Evolutionary conservation across 495 filamentous ascomycete genomes (phyloP).

Genomic region (Clohesyomyces aquaticus): DNA sequence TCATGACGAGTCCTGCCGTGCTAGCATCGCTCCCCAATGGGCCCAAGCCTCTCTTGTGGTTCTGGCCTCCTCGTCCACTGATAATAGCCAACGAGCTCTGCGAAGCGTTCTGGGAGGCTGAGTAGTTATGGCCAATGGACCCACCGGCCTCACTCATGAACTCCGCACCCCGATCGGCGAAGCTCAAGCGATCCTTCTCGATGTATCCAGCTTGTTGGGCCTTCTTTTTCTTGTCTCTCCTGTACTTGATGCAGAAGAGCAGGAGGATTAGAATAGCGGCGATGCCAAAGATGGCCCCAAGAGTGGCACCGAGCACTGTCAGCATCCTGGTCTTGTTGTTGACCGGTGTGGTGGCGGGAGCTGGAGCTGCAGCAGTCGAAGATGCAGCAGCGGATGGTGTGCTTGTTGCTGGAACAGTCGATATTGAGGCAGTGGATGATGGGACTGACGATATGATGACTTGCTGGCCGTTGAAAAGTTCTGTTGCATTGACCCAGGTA

Average conservation of each 20-base stretch:
- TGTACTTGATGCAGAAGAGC: slow-evolving; percentile 69
- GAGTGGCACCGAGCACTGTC: slow-evolving; percentile 74
- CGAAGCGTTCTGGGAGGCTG: slow-evolving; percentile 43
- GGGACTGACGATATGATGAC: slow-evolving; percentile 45
- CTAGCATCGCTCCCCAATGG: slow-evolving; percentile 43
- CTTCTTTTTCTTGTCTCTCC: slow-evolving; percentile 56
- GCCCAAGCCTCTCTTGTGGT: slow-evolving; percentile 44
- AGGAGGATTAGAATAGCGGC: slow-evolving; percentile 68
- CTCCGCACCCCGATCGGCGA: slow-evolving; percentile 66
- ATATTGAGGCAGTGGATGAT: slow-evolving; percentile 44
- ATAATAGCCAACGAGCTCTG: slow-evolving; percentile 50
- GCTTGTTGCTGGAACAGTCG: slow-evolving; percentile 47
- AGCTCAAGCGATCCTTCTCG: slow-evolving; percentile 65
- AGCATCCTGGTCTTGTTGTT: slow-evolving; percentile 51
- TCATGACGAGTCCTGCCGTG: slow-evolving; percentile 42
- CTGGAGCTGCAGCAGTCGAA: slow-evolving; percentile 40
- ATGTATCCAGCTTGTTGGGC: slow-evolving; percentile 54
- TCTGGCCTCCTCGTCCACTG: slow-evolving; percentile 46
- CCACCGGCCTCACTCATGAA: slow-evolving; percentile 57
- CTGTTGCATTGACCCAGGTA: slow-evolving; percentile 76
- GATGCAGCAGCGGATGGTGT: slow-evolving; percentile 51
- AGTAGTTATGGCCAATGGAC: slow-evolving; percentile 51
- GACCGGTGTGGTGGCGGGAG: slow-evolving; percentile 30
- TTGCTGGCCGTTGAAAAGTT: slow-evolving; percentile 60
- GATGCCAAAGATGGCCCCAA: slow-evolving; percentile 76